Evolutionary conservation across 441 rosid genomes (phyloP).

Genomic region (Metrosideros polymorpha): DNA sequence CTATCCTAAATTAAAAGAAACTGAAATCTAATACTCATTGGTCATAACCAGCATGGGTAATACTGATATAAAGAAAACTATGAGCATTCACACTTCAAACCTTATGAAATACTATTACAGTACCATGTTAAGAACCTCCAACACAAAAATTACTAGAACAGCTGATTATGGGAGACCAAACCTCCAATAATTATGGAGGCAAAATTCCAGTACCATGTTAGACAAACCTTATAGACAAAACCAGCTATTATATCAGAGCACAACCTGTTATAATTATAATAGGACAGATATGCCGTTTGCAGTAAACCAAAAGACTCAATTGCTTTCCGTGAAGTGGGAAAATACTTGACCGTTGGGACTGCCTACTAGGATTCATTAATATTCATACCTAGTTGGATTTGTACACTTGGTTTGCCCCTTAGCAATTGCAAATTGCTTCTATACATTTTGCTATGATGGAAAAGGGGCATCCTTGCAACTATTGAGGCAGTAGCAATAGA

Average conservation of each 20-base stretch:
- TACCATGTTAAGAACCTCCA: neutral
- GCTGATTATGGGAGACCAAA: neutral
- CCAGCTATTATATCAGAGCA: neutral
- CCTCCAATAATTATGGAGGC: neutral
- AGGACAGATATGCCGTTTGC: neutral
- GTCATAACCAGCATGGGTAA: neutral
- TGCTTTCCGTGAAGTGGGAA: neutral
- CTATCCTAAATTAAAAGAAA: neutral
- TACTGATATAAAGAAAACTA: neutral
- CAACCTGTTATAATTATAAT: neutral
- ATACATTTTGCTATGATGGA: neutral
- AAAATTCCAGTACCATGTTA: neutral
- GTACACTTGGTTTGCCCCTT: neutral
- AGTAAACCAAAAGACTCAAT: neutral
- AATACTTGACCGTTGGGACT: neutral
- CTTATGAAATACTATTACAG: neutral
- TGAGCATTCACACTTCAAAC: neutral
- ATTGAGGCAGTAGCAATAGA: neutral
- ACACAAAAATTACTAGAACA: neutral
- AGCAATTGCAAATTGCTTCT: neutral
- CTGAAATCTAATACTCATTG: neutral
- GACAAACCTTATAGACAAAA: neutral
- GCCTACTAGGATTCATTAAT: neutral
- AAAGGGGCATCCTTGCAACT: neutral
- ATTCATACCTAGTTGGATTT: neutral